Evolutionary conservation across 805 yeast genomes (phyloP).

Genomic region (Naumovozyma castellii): DNA sequence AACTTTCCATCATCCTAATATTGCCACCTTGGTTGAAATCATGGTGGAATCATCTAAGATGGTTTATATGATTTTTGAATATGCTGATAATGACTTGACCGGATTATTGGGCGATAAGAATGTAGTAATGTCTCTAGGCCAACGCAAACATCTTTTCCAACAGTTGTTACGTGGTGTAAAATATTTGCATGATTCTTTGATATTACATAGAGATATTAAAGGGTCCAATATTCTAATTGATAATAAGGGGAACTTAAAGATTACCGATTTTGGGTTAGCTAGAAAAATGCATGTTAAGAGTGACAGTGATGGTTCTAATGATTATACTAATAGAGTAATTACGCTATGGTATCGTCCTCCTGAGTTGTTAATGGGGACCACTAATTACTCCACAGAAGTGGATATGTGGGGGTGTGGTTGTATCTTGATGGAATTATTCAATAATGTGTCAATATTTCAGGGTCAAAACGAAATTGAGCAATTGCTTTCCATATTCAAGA

Average conservation of each 20-base stretch:
- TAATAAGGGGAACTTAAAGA: conserved; percentile 51
- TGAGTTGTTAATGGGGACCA: conserved; percentile 80
- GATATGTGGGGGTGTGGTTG: conserved; percentile 98
- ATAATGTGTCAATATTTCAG: conserved; percentile 68
- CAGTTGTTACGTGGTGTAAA: conserved; percentile 61
- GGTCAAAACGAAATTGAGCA: conserved; percentile 87
- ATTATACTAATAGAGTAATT: conserved; percentile 90
- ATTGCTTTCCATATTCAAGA: conserved; percentile 59
- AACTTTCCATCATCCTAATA: conserved; percentile 64
- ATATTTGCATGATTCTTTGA: conserved; percentile 57
- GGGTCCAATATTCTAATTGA: conserved; percentile 69
- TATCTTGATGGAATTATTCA: conserved; percentile 70
- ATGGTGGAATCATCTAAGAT: conserved; percentile 61
- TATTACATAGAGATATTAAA: conserved; percentile 73
- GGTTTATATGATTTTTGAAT: conserved; percentile 85
- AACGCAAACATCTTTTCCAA: conserved; percentile 54
- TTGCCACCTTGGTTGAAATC: conserved; percentile 77
- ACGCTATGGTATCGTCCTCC: conserved; percentile 98
- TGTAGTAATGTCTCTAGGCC: conserved; percentile 49
- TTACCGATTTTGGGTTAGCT: conserved; percentile 79
- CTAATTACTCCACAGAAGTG: conserved; percentile 81
- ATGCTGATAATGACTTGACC: conserved; percentile 86
- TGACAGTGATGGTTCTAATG: conserved; percentile 43
- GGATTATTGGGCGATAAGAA: conserved; percentile 76
- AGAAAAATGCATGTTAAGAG: conserved; percentile 48